These are phyloP conservation scores for Cytospora mali DNA, from an alignment of 2,329 filamentous ascomycete genomes.

Conservation along the genomic window DNA sequence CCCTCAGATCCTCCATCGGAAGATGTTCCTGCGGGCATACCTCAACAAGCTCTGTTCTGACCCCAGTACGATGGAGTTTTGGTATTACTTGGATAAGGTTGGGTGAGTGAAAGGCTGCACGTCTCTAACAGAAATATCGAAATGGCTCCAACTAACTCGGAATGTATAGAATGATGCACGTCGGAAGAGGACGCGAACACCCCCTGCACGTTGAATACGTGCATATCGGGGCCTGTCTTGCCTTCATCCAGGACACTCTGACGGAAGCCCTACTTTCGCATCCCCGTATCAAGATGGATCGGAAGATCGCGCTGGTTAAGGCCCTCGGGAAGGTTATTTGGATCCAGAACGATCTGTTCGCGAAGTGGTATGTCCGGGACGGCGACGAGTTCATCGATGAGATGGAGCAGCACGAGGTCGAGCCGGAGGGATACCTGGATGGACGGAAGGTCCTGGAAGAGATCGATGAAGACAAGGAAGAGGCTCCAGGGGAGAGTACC, in stretches of 20 bases:
- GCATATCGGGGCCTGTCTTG: conserved; percentile 72
- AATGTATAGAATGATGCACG: conserved; percentile 69
- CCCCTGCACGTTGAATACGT: conserved; percentile 80
- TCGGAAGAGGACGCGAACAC: conserved; percentile 71
- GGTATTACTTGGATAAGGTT: conserved; percentile 83
- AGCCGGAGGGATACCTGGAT: conserved; percentile 66
- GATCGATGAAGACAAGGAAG: conserved; percentile 38
- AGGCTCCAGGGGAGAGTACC: conserved; percentile 18
- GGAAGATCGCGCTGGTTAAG: conserved; percentile 74
- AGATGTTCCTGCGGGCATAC: conserved; percentile 78
- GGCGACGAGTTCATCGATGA: conserved; percentile 60
- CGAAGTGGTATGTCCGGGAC: conserved; percentile 77
- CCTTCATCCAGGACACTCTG: conserved; percentile 77
- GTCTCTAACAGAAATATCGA: background rate
- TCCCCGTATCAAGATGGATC: conserved; percentile 64
- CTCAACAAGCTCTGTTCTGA: conserved; percentile 75
- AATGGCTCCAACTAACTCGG: background rate
- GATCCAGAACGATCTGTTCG: conserved; percentile 86
- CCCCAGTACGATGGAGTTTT: conserved; percentile 74
- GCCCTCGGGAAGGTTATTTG: conserved; percentile 81
- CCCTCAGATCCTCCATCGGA: conserved; percentile 74
- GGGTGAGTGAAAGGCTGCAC: conserved; percentile 52
- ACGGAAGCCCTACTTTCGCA: conserved; percentile 75
- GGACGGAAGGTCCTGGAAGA: conserved; percentile 60
- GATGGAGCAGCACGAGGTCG: conserved; percentile 52